Conservation (phyloP, 371 early-diverging fungal species). For the Apophysomyces elegans region DNA sequence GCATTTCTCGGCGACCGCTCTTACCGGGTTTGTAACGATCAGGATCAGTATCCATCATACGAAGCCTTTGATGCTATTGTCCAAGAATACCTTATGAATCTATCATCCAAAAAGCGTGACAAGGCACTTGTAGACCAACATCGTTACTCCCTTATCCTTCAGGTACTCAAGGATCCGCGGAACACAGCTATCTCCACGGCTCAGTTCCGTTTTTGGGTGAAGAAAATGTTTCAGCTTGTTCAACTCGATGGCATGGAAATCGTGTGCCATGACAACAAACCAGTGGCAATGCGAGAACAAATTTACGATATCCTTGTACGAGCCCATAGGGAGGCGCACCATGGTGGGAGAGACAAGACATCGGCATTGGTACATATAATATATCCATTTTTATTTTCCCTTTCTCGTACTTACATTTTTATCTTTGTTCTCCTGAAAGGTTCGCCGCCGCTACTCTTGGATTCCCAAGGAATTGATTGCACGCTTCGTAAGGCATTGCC, state of each 20-base stretch:
- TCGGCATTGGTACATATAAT: constrained; percentile 58
- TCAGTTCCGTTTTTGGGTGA: constrained; percentile 70
- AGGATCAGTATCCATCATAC: constrained; percentile 42
- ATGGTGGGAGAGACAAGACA: constrained; percentile 68
- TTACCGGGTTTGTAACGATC: constrained; percentile 30
- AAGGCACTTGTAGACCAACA: constrained; percentile 59
- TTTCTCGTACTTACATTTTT: constrained; percentile 10
- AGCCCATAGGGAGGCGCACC: constrained; percentile 64
- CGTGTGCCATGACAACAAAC: constrained; percentile 62
- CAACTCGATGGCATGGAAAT: constrained; percentile 37
- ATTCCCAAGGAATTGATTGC: constrained; percentile 58
- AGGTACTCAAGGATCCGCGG: constrained; percentile 61
- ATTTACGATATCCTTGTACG: constrained; percentile 57
- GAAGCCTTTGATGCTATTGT: constrained; percentile 48
- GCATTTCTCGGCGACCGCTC: constrained; percentile 6
- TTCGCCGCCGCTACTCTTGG: constrained; percentile 52
- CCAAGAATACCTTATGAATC: constrained; percentile 55
- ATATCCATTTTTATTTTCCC: constrained; percentile 12
- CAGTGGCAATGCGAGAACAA: constrained; percentile 63
- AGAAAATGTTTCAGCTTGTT: constrained; percentile 64
- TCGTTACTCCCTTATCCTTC: constrained; percentile 58
- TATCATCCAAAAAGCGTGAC: constrained; percentile 65
- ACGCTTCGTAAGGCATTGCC: constrained; percentile 55
- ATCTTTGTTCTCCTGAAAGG: constrained; percentile 22
- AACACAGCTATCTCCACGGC: constrained; percentile 69